Percentiles rank a stretch among this genome's conserved stretches.
phyloP scores from a whole-genome alignment of 306 rosid species.

The Dryas alaskensis region DNA sequence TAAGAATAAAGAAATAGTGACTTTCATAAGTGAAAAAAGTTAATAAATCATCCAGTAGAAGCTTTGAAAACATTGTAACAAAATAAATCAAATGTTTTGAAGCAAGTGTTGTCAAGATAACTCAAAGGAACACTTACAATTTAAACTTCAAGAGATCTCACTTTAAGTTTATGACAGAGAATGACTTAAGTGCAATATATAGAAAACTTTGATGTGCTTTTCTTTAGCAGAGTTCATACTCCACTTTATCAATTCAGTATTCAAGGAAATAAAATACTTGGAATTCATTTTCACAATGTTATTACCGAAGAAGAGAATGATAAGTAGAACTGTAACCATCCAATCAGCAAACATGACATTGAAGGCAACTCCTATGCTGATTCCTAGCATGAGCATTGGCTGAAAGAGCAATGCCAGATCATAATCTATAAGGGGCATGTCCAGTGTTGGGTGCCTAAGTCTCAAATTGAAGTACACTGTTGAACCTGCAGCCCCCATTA shows the following conservation, averaged over 20 bases:
- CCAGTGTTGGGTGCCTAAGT: constrained; percentile 72
- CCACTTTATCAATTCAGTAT: background rate
- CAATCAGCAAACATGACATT: constrained; percentile 83
- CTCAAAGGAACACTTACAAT: no score
- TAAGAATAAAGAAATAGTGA: no score
- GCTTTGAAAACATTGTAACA: no score
- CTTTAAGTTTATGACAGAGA: no score
- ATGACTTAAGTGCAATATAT: background rate
- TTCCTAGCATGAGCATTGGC: constrained; percentile 79
- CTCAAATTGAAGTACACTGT: constrained; percentile 66
- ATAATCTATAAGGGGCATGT: constrained; percentile 67
- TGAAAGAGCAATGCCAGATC: constrained; percentile 68
- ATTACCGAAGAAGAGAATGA: constrained; percentile 65
- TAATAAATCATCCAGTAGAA: no score
- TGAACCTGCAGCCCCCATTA: constrained; percentile 86
- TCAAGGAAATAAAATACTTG: background rate
- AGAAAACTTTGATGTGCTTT: background rate
- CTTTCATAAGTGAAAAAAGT: no score
- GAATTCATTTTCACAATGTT: background rate
- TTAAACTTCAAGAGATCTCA: no score
- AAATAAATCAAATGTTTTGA: no score
- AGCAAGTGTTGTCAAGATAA: no score
- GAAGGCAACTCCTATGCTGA: constrained; percentile 78
- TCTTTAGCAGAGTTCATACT: background rate
- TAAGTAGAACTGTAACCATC: constrained; percentile 78